These are phyloP conservation scores for Lathyrus tuberosus DNA, from an alignment of 306 rosid genomes.

Conservation along the genomic window DNA sequence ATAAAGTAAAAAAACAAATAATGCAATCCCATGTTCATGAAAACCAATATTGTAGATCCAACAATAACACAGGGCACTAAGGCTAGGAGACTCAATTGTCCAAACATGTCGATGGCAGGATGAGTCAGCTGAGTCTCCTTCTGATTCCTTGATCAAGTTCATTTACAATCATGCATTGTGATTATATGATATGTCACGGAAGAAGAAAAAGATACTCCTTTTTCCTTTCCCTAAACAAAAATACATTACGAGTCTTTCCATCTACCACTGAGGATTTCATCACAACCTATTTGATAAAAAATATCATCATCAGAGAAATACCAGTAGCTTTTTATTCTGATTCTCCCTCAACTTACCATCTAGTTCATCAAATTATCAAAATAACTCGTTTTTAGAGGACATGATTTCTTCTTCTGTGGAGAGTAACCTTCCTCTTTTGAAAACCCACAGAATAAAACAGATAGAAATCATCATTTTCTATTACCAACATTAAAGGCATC, in stretches of 20 bases:
- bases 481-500: constrained; percentile 14
- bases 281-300: constrained; percentile 24
- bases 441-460: constrained; percentile 9
- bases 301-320: neutral
- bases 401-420: neutral
- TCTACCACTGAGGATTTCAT: constrained; percentile 13
- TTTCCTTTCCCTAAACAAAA: constrained; percentile 7
- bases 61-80: constrained; percentile 8
- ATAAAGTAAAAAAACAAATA: constrained; percentile 10
- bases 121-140: constrained; percentile 14
- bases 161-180: neutral
- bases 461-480: neutral
- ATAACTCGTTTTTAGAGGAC: neutral
- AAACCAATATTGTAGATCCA: constrained; percentile 12
- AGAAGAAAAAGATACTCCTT: neutral
- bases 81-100: constrained; percentile 11
- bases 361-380: constrained; percentile 9
- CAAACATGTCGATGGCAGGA: constrained; percentile 15
- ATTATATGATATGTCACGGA: constrained; percentile 5
- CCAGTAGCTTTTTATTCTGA: neutral
- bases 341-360: neutral
- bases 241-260: neutral
- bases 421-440: neutral
- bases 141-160: constrained; percentile 20
- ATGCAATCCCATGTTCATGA: constrained; percentile 8